Percentiles rank a stretch among this genome's conserved stretches.
Conservation (phyloP, 106 monocot genomes). For the Dendrobium officinale region DNA sequence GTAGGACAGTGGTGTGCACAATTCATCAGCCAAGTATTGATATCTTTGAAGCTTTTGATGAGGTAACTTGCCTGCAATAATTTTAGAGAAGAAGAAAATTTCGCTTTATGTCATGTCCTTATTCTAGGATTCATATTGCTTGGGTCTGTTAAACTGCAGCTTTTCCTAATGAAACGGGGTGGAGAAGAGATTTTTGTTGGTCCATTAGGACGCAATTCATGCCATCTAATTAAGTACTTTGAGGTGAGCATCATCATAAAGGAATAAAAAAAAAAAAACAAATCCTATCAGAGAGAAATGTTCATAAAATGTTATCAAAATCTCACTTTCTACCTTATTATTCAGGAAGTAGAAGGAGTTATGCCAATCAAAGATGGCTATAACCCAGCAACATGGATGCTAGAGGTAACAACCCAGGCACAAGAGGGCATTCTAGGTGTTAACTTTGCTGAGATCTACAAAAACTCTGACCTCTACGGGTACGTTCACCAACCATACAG, state of each 20-base stretch:
- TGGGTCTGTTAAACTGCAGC: constrained; percentile 10
- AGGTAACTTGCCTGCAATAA: constrained; percentile 12
- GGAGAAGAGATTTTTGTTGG: constrained; percentile 46
- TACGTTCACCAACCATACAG: constrained; percentile 6
- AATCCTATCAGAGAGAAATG: not conserved
- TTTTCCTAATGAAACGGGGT: constrained; percentile 33
- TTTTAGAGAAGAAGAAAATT: not conserved
- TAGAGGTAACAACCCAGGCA: constrained; percentile 28
- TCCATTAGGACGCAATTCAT: constrained; percentile 29
- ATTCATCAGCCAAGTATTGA: constrained; percentile 51
- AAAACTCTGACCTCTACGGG: constrained; percentile 28
- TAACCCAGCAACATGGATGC: constrained; percentile 49
- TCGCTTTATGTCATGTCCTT: not conserved
- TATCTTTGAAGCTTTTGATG: constrained; percentile 44
- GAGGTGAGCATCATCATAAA: constrained; percentile 14
- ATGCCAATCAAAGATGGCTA: constrained; percentile 26
- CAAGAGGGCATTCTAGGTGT: constrained; percentile 29
- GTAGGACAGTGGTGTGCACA: constrained; percentile 41
- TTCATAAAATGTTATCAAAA: not conserved
- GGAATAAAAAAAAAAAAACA: not conserved
- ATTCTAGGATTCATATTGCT: not conserved
- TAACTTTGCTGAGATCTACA: constrained; percentile 29
- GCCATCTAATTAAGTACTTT: constrained; percentile 35
- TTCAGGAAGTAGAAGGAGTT: constrained; percentile 19
- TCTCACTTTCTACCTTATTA: not conserved